phyloP scores from a whole-genome alignment of 192 early-diverging fungal species.

The Funneliformis geosporum region DNA sequence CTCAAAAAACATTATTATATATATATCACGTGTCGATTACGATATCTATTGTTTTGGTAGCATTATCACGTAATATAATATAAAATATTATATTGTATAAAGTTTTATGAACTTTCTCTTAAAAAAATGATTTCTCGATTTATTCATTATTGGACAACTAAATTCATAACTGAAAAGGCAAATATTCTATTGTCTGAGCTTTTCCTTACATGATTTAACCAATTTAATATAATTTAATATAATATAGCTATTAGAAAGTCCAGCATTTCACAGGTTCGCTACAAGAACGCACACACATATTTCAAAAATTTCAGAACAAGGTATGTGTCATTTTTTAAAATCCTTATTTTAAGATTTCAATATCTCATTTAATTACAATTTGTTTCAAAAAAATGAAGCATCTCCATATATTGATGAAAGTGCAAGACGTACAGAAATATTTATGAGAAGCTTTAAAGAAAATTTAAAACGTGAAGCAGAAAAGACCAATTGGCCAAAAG shows the following conservation, averaged over 20 bases:
- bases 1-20: no score
- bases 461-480: conserved; percentile 13
- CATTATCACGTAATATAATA: no score
- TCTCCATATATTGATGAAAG: conserved; percentile 17
- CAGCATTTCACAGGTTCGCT: conserved; percentile 20
- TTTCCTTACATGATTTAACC: not conserved
- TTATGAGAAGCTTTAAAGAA: conserved; percentile 11
- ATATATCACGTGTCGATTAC: no score
- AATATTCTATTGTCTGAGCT: not conserved
- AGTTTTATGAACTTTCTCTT: no score
- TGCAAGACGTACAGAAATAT: conserved; percentile 13
- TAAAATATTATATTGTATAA: no score
- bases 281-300: conserved; percentile 3
- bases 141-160: conserved; percentile 1
- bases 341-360: not conserved
- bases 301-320: conserved; percentile 14
- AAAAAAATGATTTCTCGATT: conserved; percentile 4
- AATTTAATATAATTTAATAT: not conserved
- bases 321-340: not conserved
- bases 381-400: not conserved
- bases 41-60: no score
- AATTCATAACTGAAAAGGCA: conserved; percentile 22
- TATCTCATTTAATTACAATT: not conserved
- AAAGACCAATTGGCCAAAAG: conserved; percentile 13
- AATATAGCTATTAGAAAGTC: conserved; percentile 6